A percentile compares a stretch with the other conserved stretches of the same genome.
Evolutionary conservation across 164 flowering plant genomes (phyloP).

Genomic region (Kingdonia uniflora): DNA sequence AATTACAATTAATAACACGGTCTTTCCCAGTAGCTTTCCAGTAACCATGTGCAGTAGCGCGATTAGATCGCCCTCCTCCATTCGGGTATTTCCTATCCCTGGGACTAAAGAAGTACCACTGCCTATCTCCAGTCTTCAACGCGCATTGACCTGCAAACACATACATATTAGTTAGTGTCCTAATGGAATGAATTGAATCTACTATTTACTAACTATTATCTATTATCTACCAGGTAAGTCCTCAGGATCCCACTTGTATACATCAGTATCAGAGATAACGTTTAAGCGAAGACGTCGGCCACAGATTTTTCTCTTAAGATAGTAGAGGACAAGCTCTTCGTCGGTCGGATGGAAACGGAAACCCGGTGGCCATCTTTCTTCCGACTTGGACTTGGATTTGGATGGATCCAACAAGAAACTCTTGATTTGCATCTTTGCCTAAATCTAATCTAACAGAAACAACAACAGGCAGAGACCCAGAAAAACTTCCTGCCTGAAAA

Average conservation of each 20-base stretch:
- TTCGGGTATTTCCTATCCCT: conserved; percentile 85
- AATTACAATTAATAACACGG: conserved; percentile 41
- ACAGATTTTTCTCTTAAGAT: conserved; percentile 26
- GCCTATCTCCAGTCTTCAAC: conserved; percentile 72
- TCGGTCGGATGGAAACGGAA: conserved; percentile 31
- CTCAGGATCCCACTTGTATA: conserved; percentile 29
- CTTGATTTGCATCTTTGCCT: no score
- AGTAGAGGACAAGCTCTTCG: conserved; percentile 23
- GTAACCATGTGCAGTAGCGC: conserved; percentile 75
- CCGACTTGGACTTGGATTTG: no score
- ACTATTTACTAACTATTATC: no score
- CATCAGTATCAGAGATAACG: conserved; percentile 20
- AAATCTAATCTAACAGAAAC: no score
- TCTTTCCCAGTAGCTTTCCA: conserved; percentile 99
- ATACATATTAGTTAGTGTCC: no score
- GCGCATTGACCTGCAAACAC: conserved; percentile 31
- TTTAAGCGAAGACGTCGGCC: conserved; percentile 13
- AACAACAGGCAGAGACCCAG: no score
- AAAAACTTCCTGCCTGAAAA: no score
- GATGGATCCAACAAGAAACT: no score
- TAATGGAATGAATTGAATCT: no score
- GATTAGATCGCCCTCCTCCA: conserved; percentile 54
- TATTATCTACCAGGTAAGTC: conserved; percentile 35
- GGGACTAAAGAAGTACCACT: conserved; percentile 89
- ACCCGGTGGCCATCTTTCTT: conserved; percentile 24